Conservation (phyloP, 2,329 filamentous ascomycete species). For the Penicillium aurantiogriseum region DNA sequence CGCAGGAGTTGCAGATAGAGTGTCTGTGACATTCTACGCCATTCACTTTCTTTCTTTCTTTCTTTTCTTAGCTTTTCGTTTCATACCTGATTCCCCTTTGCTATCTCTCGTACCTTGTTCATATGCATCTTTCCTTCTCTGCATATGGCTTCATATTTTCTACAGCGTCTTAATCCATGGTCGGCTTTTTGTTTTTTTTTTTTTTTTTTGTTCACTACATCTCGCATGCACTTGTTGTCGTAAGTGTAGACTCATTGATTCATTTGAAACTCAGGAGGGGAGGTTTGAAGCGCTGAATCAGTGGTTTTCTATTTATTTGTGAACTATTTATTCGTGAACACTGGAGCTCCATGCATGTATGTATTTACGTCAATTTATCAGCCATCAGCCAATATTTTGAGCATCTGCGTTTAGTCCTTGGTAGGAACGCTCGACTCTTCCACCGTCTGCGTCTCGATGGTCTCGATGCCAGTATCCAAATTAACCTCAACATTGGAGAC, state of each 20-base stretch:
- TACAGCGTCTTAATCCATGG: neutral
- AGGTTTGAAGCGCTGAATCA: slow-evolving; percentile 45
- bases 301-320: slow-evolving; percentile 43
- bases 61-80: neutral
- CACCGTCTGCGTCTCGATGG: slow-evolving; percentile 16
- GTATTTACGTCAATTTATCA: neutral
- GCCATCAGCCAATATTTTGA: neutral
- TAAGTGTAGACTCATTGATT: slow-evolving; percentile 27
- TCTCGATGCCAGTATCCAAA: slow-evolving; percentile 28
- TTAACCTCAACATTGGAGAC: slow-evolving; percentile 53
- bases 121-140: neutral
- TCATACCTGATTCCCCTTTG: slow-evolving; percentile 6
- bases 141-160: neutral
- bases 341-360: neutral
- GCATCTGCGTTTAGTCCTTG: slow-evolving; percentile 5
- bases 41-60: slow-evolving; percentile 1
- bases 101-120: neutral
- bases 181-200: too few relatives aligned
- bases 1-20: slow-evolving; percentile 36
- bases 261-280: slow-evolving; percentile 45
- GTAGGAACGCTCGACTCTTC: slow-evolving; percentile 16
- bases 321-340: slow-evolving; percentile 30
- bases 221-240: neutral
- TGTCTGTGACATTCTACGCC: slow-evolving; percentile 14
- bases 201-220: neutral